Evolutionary conservation across 495 filamentous ascomycete genomes (phyloP).

Genomic region (Hypoxylon lienhwacheense): DNA sequence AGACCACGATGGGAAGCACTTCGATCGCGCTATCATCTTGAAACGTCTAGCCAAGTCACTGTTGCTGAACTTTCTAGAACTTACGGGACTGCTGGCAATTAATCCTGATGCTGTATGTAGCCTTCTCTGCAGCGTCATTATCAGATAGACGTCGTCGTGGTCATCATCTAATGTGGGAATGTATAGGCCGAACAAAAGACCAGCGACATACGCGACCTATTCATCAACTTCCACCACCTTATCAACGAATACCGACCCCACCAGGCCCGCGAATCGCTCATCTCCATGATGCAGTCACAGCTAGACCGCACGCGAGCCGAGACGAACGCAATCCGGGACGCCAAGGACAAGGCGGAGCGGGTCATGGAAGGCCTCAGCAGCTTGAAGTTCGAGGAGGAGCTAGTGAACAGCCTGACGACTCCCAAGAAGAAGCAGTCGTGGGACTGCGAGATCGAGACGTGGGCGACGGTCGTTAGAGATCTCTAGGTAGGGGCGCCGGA

Average conservation of each 20-base stretch:
- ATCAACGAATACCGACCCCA: constrained; percentile 95
- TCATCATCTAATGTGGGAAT: constrained; percentile 8
- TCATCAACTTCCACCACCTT: constrained; percentile 86
- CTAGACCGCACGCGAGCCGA: constrained; percentile 73
- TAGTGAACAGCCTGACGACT: constrained; percentile 13
- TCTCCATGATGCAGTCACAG: constrained; percentile 89
- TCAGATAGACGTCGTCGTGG: not conserved
- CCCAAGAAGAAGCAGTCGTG: constrained; percentile 17
- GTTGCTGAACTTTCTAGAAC: constrained; percentile 81
- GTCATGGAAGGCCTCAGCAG: constrained; percentile 65
- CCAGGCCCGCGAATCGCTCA: constrained; percentile 88
- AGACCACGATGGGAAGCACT: constrained; percentile 50
- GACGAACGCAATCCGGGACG: constrained; percentile 71
- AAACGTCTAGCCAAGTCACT: constrained; percentile 77
- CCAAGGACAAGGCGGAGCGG: constrained; percentile 71
- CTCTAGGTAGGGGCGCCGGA: not conserved
- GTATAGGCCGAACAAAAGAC: constrained; percentile 61
- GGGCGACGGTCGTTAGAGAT: constrained; percentile 4
- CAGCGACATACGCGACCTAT: constrained; percentile 71
- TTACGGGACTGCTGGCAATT: constrained; percentile 68
- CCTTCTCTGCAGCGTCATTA: not conserved
- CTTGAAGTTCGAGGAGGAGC: constrained; percentile 41
- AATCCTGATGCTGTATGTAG: constrained; percentile 58
- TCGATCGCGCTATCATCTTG: constrained; percentile 75
- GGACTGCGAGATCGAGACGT: constrained; percentile 9